A percentile compares a stretch with the other conserved stretches of the same genome.
phyloP scores from a whole-genome alignment of 495 filamentous ascomycete species.

The Penicillium odoratum region DNA sequence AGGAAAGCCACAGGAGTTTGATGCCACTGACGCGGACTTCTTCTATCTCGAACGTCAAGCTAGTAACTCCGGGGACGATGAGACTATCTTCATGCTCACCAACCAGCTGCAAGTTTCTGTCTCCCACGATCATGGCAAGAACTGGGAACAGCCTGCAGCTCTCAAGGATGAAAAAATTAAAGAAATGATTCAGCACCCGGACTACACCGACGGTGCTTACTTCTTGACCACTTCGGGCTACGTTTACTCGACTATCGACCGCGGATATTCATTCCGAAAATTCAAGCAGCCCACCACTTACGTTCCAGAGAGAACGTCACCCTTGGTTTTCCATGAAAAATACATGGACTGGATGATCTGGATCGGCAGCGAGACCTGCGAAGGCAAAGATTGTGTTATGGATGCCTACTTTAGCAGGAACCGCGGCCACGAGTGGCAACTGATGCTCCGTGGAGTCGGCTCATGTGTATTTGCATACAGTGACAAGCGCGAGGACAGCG shows the following conservation, averaged over 20 bases:
- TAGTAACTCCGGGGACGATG: constrained; percentile 61
- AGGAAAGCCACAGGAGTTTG: constrained; percentile 54
- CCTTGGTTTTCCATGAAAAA: constrained; percentile 76
- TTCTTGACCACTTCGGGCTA: constrained; percentile 70
- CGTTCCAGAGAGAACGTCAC: constrained; percentile 36
- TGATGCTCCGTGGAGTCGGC: constrained; percentile 63
- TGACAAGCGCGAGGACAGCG: constrained; percentile 56
- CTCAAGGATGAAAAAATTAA: constrained; percentile 61
- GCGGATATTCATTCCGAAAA: constrained; percentile 62
- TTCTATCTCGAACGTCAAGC: constrained; percentile 84
- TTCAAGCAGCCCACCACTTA: constrained; percentile 60
- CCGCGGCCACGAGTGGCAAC: constrained; percentile 74
- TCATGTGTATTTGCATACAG: constrained; percentile 81
- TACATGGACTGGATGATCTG: constrained; percentile 87
- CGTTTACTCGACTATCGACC: constrained; percentile 76
- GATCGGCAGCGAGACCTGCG: constrained; percentile 68
- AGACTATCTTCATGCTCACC: constrained; percentile 83
- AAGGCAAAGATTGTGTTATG: constrained; percentile 57
- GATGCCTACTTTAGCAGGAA: constrained; percentile 71
- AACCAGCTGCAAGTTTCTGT: constrained; percentile 62
- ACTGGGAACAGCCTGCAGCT: constrained; percentile 61
- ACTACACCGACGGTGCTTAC: constrained; percentile 80
- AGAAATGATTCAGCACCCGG: constrained; percentile 69
- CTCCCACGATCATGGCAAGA: constrained; percentile 82
- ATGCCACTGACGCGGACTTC: constrained; percentile 56